A percentile compares a stretch with the other conserved stretches of the same genome.
Evolutionary conservation across 129 eudicot species (phyloP).

Genomic region (Logfia minima): DNA sequence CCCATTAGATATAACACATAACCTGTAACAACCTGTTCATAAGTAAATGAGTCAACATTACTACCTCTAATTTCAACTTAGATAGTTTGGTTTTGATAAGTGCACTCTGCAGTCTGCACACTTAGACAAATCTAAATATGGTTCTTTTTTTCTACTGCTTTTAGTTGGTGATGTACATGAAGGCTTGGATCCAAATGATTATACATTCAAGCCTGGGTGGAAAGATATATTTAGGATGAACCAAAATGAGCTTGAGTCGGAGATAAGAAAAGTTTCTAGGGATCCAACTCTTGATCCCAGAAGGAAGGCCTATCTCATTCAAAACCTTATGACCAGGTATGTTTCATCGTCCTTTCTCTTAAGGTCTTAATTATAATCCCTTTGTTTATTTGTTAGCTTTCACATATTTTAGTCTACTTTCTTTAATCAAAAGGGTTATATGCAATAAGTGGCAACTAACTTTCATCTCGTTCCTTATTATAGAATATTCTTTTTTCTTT

Average conservation of each 20-base stretch:
- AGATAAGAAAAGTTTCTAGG: constrained; percentile 95
- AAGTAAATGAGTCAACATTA: background rate
- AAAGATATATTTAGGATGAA: constrained; percentile 97
- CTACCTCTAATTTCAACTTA: background rate
- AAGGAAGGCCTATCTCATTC: constrained; percentile 95
- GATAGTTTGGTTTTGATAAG: constrained; percentile 14
- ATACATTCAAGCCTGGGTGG: constrained; percentile 98
- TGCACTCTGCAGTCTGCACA: background rate
- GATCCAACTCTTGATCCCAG: constrained; percentile 99
- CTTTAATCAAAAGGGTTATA: background rate
- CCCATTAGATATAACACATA: background rate
- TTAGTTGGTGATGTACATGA: constrained; percentile 69
- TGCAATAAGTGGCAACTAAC: background rate
- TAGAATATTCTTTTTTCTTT: too few species aligned
- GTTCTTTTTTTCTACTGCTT: constrained; percentile 2
- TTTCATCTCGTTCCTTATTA: too few species aligned
- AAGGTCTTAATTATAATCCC: background rate
- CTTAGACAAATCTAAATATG: background rate
- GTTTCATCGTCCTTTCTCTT: constrained; percentile 11
- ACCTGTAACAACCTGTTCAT: background rate
- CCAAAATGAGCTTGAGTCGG: constrained; percentile 97
- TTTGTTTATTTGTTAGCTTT: background rate
- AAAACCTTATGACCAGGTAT: constrained; percentile 98
- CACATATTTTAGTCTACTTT: background rate
- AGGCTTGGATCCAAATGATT: constrained; percentile 67